These are phyloP conservation scores for Castanea mollissima DNA, from an alignment of 306 rosid genomes.

Conservation along the genomic window DNA sequence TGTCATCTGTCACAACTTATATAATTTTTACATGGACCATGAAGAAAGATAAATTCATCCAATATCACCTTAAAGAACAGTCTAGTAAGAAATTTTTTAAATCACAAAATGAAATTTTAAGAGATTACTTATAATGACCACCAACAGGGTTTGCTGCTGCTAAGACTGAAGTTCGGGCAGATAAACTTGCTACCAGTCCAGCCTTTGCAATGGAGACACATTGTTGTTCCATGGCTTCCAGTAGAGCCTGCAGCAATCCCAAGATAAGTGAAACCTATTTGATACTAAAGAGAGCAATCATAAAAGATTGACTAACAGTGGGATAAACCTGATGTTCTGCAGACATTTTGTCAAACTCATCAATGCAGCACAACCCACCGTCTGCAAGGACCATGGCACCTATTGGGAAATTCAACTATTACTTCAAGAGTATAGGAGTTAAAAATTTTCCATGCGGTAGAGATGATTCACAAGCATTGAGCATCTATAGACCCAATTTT, in stretches of 20 bases:
- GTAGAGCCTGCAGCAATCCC: constrained; percentile 56
- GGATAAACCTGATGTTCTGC: constrained; percentile 92
- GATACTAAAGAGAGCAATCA: constrained; percentile 19
- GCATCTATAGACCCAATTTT: not conserved
- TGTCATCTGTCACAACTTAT: constrained; percentile 1
- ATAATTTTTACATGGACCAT: not conserved
- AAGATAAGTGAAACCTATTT: constrained; percentile 15
- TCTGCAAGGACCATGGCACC: constrained; percentile 98
- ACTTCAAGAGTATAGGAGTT: constrained; percentile 18
- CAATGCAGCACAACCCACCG: constrained; percentile 94
- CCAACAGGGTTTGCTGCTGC: constrained; percentile 98
- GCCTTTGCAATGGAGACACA: constrained; percentile 98
- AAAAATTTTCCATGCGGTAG: not conserved
- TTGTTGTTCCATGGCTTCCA: constrained; percentile 99
- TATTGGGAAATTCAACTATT: constrained; percentile 30
- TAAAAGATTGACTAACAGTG: constrained; percentile 19
- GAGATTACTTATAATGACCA: constrained; percentile 85
- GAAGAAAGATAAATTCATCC: constrained; percentile 4
- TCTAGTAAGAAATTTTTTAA: constrained; percentile 12
- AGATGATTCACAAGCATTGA: not conserved
- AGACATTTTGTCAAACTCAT: constrained; percentile 91
- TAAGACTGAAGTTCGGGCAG: constrained; percentile 86
- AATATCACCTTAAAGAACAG: constrained; percentile 8
- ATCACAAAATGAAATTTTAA: constrained; percentile 15
- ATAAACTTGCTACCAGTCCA: constrained; percentile 93